A percentile compares a stretch with the other conserved stretches of the same genome.
Evolutionary conservation across 148 eudicot species (phyloP).

Genomic region (Dysphania ambrosioides): DNA sequence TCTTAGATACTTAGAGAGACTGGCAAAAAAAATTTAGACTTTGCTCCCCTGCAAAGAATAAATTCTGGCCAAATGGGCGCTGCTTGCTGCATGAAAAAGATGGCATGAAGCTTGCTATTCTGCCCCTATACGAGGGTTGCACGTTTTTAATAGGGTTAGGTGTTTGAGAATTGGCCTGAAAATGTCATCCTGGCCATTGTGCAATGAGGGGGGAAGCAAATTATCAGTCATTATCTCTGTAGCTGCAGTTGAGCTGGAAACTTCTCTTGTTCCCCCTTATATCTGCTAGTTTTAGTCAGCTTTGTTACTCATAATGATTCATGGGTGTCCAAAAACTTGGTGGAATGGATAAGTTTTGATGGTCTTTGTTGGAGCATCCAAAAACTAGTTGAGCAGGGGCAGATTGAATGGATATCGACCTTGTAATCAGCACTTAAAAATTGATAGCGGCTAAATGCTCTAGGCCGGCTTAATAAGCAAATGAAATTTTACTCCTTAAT

Average conservation of each 20-base stretch:
- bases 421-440: too few species aligned
- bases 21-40: not conserved
- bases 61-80: constrained; percentile 15
- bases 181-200: constrained; percentile 17
- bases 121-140: constrained; percentile 10
- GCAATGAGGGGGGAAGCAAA: constrained; percentile 5
- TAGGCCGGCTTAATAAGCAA: too few species aligned
- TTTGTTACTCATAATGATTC: too few species aligned
- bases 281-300: not conserved
- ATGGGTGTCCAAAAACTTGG: too few species aligned
- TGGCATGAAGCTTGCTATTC: constrained; percentile 9
- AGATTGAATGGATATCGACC: too few species aligned
- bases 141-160: constrained; percentile 11
- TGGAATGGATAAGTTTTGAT: too few species aligned
- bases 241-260: constrained; percentile 10
- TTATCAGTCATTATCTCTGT: constrained; percentile 1
- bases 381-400: too few species aligned
- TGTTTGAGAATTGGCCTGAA: constrained; percentile 14
- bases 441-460: too few species aligned
- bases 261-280: not conserved
- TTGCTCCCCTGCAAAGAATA: constrained; percentile 24
- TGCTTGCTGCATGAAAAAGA: constrained; percentile 17
- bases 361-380: too few species aligned
- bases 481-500: too few species aligned
- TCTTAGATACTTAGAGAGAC: constrained; percentile 5